These are phyloP conservation scores for Aspergillus bridgeri DNA, from an alignment of 495 filamentous ascomycete genomes.

Conservation along the genomic window DNA sequence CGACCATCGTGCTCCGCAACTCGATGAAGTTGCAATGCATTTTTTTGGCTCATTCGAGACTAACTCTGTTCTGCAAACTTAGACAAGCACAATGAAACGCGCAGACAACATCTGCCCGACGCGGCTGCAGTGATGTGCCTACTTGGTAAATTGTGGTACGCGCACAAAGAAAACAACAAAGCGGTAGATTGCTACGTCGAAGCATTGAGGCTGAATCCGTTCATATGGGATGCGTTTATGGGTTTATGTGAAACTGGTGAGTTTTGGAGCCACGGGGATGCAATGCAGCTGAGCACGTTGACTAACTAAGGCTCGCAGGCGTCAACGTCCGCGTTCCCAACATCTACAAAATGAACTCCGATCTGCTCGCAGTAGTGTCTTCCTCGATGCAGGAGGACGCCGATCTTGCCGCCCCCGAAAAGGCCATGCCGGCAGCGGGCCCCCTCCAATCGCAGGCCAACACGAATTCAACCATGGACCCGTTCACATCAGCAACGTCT, in stretches of 20 bases:
- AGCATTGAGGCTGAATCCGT: conserved; percentile 84
- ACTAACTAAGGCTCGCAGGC: conserved; percentile 51
- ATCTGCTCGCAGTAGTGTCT: conserved; percentile 52
- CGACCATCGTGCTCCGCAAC: not conserved
- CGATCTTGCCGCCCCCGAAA: conserved; percentile 33
- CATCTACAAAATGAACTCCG: conserved; percentile 76
- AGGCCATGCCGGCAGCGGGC: conserved; percentile 31
- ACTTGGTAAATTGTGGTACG: conserved; percentile 82
- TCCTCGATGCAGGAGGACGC: conserved; percentile 31
- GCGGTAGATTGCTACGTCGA: conserved; percentile 82
- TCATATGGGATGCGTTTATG: conserved; percentile 97
- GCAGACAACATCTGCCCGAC: conserved; percentile 69
- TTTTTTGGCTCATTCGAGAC: not conserved
- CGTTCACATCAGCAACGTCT: conserved; percentile 43
- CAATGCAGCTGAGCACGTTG: conserved; percentile 3
- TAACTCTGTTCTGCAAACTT: conserved; percentile 14
- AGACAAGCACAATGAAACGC: conserved; percentile 68
- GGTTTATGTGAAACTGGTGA: conserved; percentile 69
- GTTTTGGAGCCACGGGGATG: conserved; percentile 13
- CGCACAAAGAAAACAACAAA: conserved; percentile 72
- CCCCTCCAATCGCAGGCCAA: conserved; percentile 44
- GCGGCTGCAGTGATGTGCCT: conserved; percentile 75
- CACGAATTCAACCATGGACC: conserved; percentile 39
- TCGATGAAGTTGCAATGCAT: not conserved
- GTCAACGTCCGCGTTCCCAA: conserved; percentile 72